phyloP scores from a whole-genome alignment of 1,284 basidiomycete species.

The Inonotus obliquus region DNA sequence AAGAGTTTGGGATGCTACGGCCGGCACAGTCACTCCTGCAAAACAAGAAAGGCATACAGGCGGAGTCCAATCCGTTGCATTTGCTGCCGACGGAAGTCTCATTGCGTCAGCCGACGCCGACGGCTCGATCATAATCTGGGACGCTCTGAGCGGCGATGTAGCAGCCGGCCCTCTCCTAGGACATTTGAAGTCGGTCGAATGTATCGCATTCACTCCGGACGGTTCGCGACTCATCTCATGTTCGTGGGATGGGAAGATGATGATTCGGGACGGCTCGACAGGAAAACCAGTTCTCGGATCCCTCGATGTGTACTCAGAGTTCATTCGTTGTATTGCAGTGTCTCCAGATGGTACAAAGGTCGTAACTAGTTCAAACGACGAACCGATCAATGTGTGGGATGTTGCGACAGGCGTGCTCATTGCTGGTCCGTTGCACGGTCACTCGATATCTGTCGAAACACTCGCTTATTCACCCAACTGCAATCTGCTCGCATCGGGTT shows the following conservation, averaged over 20 bases:
- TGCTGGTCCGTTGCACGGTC: background rate
- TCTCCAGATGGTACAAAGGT: background rate
- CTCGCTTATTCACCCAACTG: slow-evolving; percentile 1
- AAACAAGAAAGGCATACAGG: too few species aligned
- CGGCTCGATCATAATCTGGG: slow-evolving; percentile 14
- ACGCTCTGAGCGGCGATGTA: too few species aligned
- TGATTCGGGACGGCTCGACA: background rate
- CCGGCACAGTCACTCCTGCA: too few species aligned
- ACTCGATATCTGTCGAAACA: background rate
- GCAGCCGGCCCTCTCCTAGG: too few species aligned
- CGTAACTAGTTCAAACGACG: background rate
- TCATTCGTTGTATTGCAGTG: background rate
- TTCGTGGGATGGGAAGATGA: background rate
- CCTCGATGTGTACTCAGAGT: background rate
- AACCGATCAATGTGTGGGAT: slow-evolving; percentile 1
- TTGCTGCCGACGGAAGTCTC: slow-evolving; percentile 8
- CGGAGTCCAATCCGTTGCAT: too few species aligned
- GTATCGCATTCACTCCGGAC: too few species aligned
- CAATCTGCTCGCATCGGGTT: background rate
- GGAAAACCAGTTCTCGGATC: background rate
- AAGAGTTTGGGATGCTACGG: too few species aligned
- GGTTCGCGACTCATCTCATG: background rate
- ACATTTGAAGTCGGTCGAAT: too few species aligned
- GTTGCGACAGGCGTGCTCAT: background rate
- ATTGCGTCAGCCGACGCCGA: slow-evolving; percentile 14